phyloP scores from a whole-genome alignment of 768 basidiomycete species.

The Tricholoma sp. region DNA sequence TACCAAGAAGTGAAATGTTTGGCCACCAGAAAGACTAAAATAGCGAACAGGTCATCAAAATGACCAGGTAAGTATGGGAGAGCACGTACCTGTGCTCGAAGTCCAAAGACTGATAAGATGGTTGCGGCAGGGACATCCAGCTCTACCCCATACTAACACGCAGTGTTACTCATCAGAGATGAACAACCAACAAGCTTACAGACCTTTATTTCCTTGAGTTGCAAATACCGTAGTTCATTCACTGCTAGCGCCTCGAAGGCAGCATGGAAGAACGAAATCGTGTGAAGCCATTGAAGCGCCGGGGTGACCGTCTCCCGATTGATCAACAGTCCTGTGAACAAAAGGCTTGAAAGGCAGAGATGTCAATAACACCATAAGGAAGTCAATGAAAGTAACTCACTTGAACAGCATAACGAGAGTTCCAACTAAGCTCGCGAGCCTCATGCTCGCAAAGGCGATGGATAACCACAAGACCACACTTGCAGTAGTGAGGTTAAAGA shows the following conservation, averaged over 20 bases:
- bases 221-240: slow-evolving; percentile 91
- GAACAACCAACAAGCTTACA: slow-evolving; percentile 15
- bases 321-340: slow-evolving; percentile 94
- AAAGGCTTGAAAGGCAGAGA: slow-evolving; percentile 46
- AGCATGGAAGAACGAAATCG: slow-evolving; percentile 96
- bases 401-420: slow-evolving; percentile 98
- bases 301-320: slow-evolving; percentile 82
- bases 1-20: slow-evolving; percentile 78
- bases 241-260: slow-evolving; percentile 98
- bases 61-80: slow-evolving; percentile 12
- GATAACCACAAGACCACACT: slow-evolving; percentile 88
- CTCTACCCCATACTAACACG: slow-evolving; percentile 85
- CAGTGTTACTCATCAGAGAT: not conserved
- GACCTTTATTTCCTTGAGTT: slow-evolving; percentile 87
- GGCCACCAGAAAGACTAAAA: slow-evolving; percentile 95
- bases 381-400: slow-evolving; percentile 40
- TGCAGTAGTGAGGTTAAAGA: slow-evolving; percentile 96
- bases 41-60: slow-evolving; percentile 1
- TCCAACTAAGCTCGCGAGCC: slow-evolving; percentile 91
- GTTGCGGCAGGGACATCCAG: slow-evolving; percentile 95
- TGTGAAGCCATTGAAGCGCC: slow-evolving; percentile 81
- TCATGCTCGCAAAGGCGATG: slow-evolving; percentile 80
- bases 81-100: slow-evolving; percentile 66
- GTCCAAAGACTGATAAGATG: slow-evolving; percentile 91
- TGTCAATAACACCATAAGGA: not conserved